phyloP scores from a whole-genome alignment of 2,329 filamentous ascomycete species.

The Calonectria pseudoturangicola region DNA sequence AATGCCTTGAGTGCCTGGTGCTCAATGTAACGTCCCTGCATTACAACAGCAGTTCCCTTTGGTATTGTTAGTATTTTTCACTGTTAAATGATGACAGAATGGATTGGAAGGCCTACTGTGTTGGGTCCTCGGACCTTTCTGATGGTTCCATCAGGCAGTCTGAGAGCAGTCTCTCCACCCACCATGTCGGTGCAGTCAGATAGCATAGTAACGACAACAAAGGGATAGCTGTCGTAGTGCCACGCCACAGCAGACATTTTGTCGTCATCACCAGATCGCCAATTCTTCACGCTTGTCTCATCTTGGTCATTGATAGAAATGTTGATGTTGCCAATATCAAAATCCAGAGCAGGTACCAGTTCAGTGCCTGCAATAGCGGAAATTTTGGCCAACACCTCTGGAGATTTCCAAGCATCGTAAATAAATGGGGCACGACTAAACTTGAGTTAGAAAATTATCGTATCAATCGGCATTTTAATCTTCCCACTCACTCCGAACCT shows the following conservation, averaged over 20 bases:
- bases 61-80: conserved; percentile 57
- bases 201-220: conserved; percentile 79
- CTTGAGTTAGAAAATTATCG: background rate
- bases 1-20: conserved; percentile 77
- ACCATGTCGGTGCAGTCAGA: conserved; percentile 78
- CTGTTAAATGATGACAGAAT: conserved; percentile 62
- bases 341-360: conserved; percentile 71
- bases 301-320: conserved; percentile 67
- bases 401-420: conserved; percentile 61
- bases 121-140: conserved; percentile 75
- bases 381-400: conserved; percentile 66
- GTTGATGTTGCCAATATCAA: conserved; percentile 71
- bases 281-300: conserved; percentile 10
- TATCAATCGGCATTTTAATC: background rate
- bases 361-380: conserved; percentile 73
- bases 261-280: conserved; percentile 60
- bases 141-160: conserved; percentile 70
- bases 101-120: conserved; percentile 61
- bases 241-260: conserved; percentile 75
- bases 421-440: conserved; percentile 57
- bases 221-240: conserved; percentile 80
- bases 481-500: conserved; percentile 34
- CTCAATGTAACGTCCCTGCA: conserved; percentile 81
- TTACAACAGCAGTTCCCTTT: conserved; percentile 75
- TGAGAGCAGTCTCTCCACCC: conserved; percentile 78